Conservation (phyloP, 345 rosid species). For the Eucalyptus pauciflora region DNA sequence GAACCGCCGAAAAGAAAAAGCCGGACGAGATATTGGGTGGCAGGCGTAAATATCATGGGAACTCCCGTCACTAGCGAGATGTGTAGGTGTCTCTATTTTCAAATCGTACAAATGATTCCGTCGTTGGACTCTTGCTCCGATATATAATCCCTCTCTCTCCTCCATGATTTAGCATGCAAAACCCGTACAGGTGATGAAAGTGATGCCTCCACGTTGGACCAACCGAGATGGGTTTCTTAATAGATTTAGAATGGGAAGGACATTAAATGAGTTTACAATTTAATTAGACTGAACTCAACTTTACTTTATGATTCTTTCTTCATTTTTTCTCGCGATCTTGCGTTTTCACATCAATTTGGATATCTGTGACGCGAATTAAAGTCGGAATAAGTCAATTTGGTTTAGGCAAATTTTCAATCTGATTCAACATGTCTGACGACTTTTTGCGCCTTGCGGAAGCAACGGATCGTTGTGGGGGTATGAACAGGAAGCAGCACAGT, state of each 20-base stretch:
- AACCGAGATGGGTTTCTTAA: background rate
- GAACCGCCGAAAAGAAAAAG: background rate
- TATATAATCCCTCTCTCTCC: background rate
- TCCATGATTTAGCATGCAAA: background rate
- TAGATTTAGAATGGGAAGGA: background rate
- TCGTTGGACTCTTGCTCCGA: background rate
- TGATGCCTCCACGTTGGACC: fast-evolving
- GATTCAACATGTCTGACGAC: background rate
- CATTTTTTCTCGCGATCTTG: too few species aligned
- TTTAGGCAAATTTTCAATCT: background rate
- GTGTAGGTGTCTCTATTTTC: background rate
- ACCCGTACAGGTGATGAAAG: background rate
- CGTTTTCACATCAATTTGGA: too few species aligned
- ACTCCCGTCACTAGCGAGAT: background rate
- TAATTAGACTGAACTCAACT: too few species aligned
- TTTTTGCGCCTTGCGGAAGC: background rate
- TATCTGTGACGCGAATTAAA: too few species aligned
- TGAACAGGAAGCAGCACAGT: background rate
- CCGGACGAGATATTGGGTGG: background rate
- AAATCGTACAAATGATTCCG: background rate
- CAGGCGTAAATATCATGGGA: background rate
- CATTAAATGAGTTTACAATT: fast-evolving
- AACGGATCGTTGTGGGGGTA: background rate
- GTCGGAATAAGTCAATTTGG: fast-evolving
- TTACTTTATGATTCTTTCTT: too few species aligned